Percentiles rank a stretch among this genome's conserved stretches.
Evolutionary conservation across 164 flowering plant genomes (phyloP).

Genomic region (Paratinospora sagittata): DNA sequence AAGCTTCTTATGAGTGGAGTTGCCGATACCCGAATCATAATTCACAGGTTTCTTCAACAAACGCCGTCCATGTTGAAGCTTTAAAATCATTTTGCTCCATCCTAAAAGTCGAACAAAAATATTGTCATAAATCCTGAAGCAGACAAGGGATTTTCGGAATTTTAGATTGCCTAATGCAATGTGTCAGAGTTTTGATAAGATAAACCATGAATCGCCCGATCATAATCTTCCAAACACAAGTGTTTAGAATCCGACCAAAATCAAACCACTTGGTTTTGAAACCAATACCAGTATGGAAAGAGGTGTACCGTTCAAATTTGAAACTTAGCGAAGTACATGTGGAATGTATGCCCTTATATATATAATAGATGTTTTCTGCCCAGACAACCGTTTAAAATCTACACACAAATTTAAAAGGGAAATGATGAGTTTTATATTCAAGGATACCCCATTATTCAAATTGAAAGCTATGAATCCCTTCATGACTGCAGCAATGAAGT

Average conservation of each 20-base stretch:
- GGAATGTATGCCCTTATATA: too few relatives aligned
- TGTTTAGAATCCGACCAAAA: neutral
- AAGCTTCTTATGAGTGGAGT: too few relatives aligned
- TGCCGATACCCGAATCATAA: too few relatives aligned
- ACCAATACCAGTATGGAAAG: neutral
- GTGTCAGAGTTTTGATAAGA: neutral
- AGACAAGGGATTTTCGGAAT: neutral
- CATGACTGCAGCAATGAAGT: neutral
- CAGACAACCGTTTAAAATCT: neutral
- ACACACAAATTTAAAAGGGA: neutral
- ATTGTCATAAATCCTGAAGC: neutral
- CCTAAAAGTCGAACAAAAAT: too few relatives aligned
- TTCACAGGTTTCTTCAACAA: too few relatives aligned
- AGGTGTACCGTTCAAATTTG: neutral
- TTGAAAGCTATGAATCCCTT: neutral
- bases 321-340: too few relatives aligned
- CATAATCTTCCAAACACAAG: neutral
- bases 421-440: neutral
- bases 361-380: neutral
- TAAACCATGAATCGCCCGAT: neutral
- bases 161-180: neutral
- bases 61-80: too few relatives aligned
- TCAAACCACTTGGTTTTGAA: neutral
- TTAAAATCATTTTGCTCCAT: too few relatives aligned
- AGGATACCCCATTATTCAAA: neutral